A percentile compares a stretch with the other conserved stretches of the same genome.
These are phyloP conservation scores for Silybum marianum DNA, from an alignment of 129 eudicot genomes.

Conservation along the genomic window DNA sequence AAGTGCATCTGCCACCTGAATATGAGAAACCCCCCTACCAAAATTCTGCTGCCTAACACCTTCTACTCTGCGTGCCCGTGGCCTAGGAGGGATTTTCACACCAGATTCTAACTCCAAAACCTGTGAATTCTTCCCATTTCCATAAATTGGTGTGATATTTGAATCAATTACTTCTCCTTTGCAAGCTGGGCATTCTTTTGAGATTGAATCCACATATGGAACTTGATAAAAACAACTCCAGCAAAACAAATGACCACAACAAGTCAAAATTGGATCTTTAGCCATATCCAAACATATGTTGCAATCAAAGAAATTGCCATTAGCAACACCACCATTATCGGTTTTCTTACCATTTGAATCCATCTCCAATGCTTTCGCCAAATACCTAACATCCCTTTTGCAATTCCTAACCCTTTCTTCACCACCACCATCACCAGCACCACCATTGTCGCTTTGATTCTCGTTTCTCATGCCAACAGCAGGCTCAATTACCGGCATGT, in stretches of 20 bases:
- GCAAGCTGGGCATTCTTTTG: conserved; percentile 68
- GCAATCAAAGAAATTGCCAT: conserved; percentile 52
- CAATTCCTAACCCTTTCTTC: conserved; percentile 28
- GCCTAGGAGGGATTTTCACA: conserved; percentile 56
- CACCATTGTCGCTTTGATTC: conserved; percentile 1
- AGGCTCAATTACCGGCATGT: conserved; percentile 3
- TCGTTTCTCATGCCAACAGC: conserved; percentile 5
- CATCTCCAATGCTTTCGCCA: conserved; percentile 58
- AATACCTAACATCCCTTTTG: conserved; percentile 46
- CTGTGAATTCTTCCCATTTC: conserved; percentile 28
- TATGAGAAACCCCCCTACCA: conserved; percentile 32
- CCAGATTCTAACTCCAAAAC: conserved; percentile 29
- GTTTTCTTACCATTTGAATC: conserved; percentile 34
- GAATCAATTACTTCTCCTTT: conserved; percentile 59
- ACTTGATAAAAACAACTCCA: conserved; percentile 62
- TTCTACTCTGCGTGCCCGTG: conserved; percentile 55
- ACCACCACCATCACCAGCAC: conserved; percentile 11
- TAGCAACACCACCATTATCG: background rate
- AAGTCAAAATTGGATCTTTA: conserved; percentile 53
- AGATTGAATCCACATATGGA: conserved; percentile 37
- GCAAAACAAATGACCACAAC: conserved; percentile 73
- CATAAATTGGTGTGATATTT: conserved; percentile 58
- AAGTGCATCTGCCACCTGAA: conserved; percentile 56
- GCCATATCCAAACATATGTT: conserved; percentile 48
- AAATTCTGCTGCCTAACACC: conserved; percentile 42